Percentiles rank a stretch among this genome's conserved stretches.
These are phyloP conservation scores for Aureobasidium sp. DNA, from an alignment of 2,329 filamentous ascomycete species.

Conservation along the genomic window DNA sequence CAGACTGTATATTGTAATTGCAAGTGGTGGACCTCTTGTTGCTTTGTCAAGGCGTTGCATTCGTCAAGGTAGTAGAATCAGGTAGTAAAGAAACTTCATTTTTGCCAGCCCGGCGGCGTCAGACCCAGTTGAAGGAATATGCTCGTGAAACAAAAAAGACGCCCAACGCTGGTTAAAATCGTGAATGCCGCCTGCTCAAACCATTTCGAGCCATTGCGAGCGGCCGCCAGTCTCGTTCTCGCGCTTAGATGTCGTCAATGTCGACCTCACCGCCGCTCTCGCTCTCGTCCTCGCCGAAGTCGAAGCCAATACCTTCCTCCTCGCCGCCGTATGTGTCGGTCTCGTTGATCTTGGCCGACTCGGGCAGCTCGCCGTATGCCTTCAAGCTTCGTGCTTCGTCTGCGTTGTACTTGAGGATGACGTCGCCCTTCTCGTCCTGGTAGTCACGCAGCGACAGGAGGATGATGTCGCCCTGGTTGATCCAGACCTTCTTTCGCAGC, in stretches of 20 bases:
- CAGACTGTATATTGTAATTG: background rate
- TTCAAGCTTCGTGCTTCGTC: conserved; percentile 94
- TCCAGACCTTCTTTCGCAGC: conserved; percentile 99
- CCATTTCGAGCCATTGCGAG: background rate
- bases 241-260: conserved; percentile 78
- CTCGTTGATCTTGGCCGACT: conserved; percentile 99
- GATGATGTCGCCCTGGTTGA: conserved; percentile 96
- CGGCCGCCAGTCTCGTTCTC: background rate
- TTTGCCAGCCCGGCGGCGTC: conserved; percentile 13
- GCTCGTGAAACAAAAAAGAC: conserved; percentile 14
- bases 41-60: background rate
- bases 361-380: conserved; percentile 93
- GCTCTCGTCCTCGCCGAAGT: conserved; percentile 86
- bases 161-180: conserved; percentile 14
- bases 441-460: conserved; percentile 82
- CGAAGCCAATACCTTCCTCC: conserved; percentile 93
- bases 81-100: conserved; percentile 10
- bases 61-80: background rate
- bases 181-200: conserved; percentile 5
- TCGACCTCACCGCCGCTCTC: conserved; percentile 70
- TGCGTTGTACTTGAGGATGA: conserved; percentile 89
- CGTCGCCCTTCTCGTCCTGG: conserved; percentile 88
- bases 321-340: conserved; percentile 89
- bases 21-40: background rate
- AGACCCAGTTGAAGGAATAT: conserved; percentile 11